Evolutionary conservation across 2,329 filamentous ascomycete species (phyloP).

Genomic region (Dactylellina cionopaga): DNA sequence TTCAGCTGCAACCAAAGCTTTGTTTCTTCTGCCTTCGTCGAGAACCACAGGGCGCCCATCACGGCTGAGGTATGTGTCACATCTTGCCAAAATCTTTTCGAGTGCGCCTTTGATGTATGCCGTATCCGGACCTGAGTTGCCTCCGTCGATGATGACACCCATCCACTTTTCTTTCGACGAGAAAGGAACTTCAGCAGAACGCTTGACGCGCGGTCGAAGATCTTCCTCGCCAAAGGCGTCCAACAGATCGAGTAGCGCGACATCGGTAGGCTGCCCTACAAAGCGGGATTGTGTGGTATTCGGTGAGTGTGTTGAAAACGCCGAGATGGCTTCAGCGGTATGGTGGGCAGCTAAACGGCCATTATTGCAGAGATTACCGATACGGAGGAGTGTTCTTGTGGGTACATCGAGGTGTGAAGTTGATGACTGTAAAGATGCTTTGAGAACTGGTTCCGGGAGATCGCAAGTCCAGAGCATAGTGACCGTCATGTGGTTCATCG

Average conservation of each 20-base stretch:
- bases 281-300: constrained; percentile 80
- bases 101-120: constrained; percentile 96
- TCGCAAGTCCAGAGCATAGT: constrained; percentile 81
- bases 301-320: constrained; percentile 76
- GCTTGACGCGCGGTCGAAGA: constrained; percentile 85
- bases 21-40: constrained; percentile 77
- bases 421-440: constrained; percentile 62
- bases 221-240: constrained; percentile 87
- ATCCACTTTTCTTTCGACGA: constrained; percentile 99
- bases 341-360: constrained; percentile 80
- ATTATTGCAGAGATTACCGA: constrained; percentile 97
- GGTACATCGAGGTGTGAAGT: constrained; percentile 73
- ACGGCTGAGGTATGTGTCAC: constrained; percentile 86
- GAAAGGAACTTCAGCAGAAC: constrained; percentile 88
- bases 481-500: constrained; percentile 97
- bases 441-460: constrained; percentile 66
- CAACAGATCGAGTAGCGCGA: constrained; percentile 92
- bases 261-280: constrained; percentile 96
- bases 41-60: constrained; percentile 88
- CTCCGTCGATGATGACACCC: constrained; percentile 75
- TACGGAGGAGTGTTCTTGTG: constrained; percentile 81
- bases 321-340: constrained; percentile 74
- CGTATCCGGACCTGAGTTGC: constrained; percentile 74
- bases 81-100: constrained; percentile 84
- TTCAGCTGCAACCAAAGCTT: constrained; percentile 82